phyloP scores from a whole-genome alignment of 441 rosid genomes.

The Syzygium syzygioides region DNA sequence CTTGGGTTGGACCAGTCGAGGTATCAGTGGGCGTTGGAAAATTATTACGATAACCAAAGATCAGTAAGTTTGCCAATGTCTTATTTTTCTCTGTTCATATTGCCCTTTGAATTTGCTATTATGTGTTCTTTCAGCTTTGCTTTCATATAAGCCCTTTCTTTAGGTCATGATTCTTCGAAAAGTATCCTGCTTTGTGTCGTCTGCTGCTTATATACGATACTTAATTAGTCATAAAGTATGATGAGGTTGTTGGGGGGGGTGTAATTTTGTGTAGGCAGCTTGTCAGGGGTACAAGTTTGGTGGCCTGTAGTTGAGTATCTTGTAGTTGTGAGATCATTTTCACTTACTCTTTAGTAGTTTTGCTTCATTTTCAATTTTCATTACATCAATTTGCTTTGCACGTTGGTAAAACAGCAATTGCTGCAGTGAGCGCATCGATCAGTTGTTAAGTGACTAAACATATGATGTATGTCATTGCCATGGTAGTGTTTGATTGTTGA shows the following conservation, averaged over 20 bases:
- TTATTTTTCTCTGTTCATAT: background rate
- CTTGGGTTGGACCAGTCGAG: conserved; percentile 8
- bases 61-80: background rate
- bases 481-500: background rate
- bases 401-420: background rate
- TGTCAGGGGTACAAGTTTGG: background rate
- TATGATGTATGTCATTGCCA: background rate
- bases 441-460: background rate
- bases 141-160: background rate
- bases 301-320: background rate
- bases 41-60: background rate
- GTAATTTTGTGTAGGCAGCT: background rate
- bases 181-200: background rate
- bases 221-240: background rate
- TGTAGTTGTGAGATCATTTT: background rate
- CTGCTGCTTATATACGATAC: background rate
- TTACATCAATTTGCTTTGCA: background rate
- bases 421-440: background rate
- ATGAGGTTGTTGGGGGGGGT: background rate
- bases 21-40: conserved; percentile 15
- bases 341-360: background rate
- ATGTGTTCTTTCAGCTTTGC: background rate
- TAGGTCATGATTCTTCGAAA: background rate
- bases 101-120: background rate
- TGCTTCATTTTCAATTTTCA: background rate